Evolutionary conservation across 345 rosid genomes (phyloP).

Genomic region (Microcos paniculata): DNA sequence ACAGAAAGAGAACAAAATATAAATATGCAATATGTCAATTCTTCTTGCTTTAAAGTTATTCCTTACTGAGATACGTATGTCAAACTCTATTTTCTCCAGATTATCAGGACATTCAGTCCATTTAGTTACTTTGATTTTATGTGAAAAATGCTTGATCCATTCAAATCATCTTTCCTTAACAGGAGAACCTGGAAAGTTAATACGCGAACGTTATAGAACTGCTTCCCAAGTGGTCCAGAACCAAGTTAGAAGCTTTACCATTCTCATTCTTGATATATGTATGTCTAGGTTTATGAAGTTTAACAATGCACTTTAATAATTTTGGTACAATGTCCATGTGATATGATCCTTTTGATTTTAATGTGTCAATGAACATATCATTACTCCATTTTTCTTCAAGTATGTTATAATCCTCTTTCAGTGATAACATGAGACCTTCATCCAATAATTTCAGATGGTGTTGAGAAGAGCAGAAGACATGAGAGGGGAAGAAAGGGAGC

Average conservation of each 20-base stretch:
- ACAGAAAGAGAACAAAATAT: not conserved
- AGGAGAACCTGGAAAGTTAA: constrained; percentile 93
- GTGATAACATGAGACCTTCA: not conserved
- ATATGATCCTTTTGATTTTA: not conserved
- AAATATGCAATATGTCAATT: not conserved
- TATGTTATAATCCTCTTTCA: not conserved
- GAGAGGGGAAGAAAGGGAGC: not conserved
- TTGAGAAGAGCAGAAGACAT: not conserved
- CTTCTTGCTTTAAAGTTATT: not conserved
- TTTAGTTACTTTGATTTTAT: not conserved
- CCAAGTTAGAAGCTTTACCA: constrained; percentile 77
- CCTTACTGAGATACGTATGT: constrained; percentile 1
- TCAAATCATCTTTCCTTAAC: constrained; percentile 17
- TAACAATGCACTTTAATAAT: constrained; percentile 13
- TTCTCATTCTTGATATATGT: constrained; percentile 41
- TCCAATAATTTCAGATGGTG: not conserved
- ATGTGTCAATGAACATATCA: not conserved
- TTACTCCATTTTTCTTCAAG: not conserved
- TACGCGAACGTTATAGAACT: constrained; percentile 91
- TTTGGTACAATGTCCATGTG: not conserved
- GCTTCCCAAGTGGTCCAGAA: constrained; percentile 99
- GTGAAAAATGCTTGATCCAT: not conserved
- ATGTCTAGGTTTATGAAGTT: constrained; percentile 37
- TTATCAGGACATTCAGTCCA: not conserved
- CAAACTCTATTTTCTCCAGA: not conserved